phyloP scores from a whole-genome alignment of 2,329 filamentous ascomycete species.

The Trichophyton verrucosum region DNA sequence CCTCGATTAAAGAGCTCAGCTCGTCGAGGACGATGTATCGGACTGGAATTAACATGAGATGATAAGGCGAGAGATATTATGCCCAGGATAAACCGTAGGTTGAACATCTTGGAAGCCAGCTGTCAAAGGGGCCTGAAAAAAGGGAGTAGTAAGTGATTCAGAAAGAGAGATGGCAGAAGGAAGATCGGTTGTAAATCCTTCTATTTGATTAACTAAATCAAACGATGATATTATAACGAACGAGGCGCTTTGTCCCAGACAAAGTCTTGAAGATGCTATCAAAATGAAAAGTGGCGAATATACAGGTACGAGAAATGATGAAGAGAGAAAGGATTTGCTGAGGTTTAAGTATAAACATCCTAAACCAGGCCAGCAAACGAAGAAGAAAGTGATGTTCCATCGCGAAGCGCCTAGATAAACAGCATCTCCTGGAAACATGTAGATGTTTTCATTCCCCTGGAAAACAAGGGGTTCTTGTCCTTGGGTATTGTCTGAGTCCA shows the following conservation, averaged over 20 bases:
- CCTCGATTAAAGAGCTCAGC: neutral
- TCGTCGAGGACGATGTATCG: constrained; percentile 5
- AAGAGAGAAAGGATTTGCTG: neutral
- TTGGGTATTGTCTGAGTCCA: neutral
- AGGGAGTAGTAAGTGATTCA: no score
- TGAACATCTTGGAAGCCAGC: neutral
- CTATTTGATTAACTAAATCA: neutral
- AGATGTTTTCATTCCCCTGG: neutral
- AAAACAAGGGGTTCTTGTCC: neutral
- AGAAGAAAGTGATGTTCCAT: neutral
- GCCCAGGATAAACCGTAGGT: neutral
- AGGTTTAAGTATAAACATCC: neutral
- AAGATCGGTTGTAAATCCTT: neutral
- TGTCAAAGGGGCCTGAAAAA: neutral
- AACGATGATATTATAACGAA: neutral
- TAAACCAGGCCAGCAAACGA: neutral
- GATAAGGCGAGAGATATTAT: neutral
- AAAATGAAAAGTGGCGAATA: neutral
- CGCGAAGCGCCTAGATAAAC: neutral
- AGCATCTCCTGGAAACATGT: neutral
- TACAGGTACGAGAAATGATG: neutral
- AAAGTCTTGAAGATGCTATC: neutral
- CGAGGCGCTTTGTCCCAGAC: neutral
- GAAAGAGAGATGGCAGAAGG: neutral
- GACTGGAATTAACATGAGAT: constrained; percentile 1